Base-by-base conservation (phyloP, 805 yeast genomes). In the Saccharomyces kudriavzevii region DNA sequence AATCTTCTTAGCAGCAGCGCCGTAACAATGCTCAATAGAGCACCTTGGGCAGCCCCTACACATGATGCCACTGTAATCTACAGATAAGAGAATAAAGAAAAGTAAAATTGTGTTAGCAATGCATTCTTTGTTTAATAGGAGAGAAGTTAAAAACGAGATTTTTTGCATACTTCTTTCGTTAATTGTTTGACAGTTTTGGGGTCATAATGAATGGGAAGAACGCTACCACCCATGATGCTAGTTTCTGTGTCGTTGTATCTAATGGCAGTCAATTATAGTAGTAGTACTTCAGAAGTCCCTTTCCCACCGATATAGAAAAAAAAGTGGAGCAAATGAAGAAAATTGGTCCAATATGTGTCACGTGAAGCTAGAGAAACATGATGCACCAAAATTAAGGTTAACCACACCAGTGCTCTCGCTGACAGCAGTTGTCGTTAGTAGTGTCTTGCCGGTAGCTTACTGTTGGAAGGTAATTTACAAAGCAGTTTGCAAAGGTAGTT, bases 41-140 rank as follows among this genome's bases (percentile, higher is more conserved):
- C 73, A 26, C 79, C 80, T 55, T 74, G 74, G 1, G 68, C 58
- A 0, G 76, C 78, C 35, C 79, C 80, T 20, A 74, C 61, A 8
- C 66, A 64, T 4, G 74, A 69, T 1, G 78, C 75, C 13, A 65
- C 58, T 2, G 71, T 60, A 5, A 75, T 65, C 68, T 73, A 47
- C 48, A 17, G 4, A 13, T 13, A 17, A 30, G 22, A 35, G 40
- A 35, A 49, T 26, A 50, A 35, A 8, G 52, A n/a, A 11, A 10
- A 45, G 2, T 13, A 22, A 22, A 49, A 17, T 46, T n/a, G 11
- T 45, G 57, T 54, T 56, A 55, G 58, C 55, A 52, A 40, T 35
- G 22, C 17, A n/a, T 35, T 35, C 24, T 9, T 17, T 8, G 10
- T 11, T 35, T 11, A 10, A 17, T 24, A 35, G 17, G 43, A 35